Evolutionary conservation across 176 grass and related monocot genomes (phyloP).

Genomic region (Otatea glauca): DNA sequence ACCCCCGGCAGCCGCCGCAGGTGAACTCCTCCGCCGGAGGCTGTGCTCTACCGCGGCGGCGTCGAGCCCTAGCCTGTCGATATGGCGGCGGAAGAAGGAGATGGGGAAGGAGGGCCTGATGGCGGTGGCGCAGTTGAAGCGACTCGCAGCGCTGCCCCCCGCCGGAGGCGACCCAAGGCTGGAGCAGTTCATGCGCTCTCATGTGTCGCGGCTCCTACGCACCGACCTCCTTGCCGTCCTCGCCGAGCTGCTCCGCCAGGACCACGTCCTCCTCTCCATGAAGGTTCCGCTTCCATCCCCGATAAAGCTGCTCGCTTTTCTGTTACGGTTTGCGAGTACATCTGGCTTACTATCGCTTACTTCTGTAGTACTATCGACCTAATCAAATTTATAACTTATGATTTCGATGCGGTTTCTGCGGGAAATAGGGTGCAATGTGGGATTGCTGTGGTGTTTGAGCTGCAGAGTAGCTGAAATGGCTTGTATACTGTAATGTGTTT

Average conservation of each 20-base stretch:
- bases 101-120: conserved; percentile 97
- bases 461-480: neutral
- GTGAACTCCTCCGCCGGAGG: neutral
- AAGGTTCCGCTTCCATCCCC: conserved; percentile 51
- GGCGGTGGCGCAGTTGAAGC: conserved; percentile 83
- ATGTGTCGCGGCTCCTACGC: conserved; percentile 80
- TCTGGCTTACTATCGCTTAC: neutral
- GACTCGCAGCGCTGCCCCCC: conserved; percentile 62
- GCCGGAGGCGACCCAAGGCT: conserved; percentile 41
- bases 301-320: neutral
- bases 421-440: neutral
- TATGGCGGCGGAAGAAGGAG: conserved; percentile 94
- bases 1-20: neutral
- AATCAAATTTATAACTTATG: neutral
- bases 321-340: neutral
- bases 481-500: no score
- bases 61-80: conserved; percentile 71
- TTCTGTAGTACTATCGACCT: neutral
- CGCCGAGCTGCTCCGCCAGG: conserved; percentile 81
- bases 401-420: neutral
- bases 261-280: conserved; percentile 75
- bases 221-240: conserved; percentile 87
- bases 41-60: conserved; percentile 49
- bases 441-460: neutral
- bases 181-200: conserved; percentile 73